Base-by-base conservation (phyloP, 768 basidiomycete species). In the Boletellus sp. region DNA sequence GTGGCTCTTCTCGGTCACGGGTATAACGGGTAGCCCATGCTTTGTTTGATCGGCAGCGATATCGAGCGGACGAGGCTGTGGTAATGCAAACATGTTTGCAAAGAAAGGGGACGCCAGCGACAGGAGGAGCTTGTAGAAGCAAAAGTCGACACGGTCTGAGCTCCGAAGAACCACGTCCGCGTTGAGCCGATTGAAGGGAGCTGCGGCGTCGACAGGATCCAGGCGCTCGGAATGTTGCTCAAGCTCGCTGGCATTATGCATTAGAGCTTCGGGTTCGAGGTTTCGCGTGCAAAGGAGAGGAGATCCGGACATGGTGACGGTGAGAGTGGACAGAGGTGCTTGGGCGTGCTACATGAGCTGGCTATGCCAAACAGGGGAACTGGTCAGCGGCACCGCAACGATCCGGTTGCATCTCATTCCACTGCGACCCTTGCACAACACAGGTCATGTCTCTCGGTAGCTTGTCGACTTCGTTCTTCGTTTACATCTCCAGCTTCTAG, bases 31-130 rank as follows among this genome's bases (percentile, higher is more conserved):
- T 3, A 73, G 59, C 1, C 64, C 71, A 37, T 69, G 61, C 46
- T 65, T 66, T 36, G 48, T 70, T 35, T 59, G 57, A 52, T 70
- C 62, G 12, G 60, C 64, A 16, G 58, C 45, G 13, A 54, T 55
- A 39, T 69, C 68, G 9, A 61, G 53, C 10, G 63, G 47, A 19
- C 45, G 40, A 1, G 80, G 73, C 35, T 71, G 70, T 22, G 81
- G 81, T 23, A 83, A 62, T 8, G 73, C 70, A 54, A 84, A 78
- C 70, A 81, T 77, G 53, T 73, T 71, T 42, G 70, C 69, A 54
- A 85, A 84, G 61, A 85, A 76, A 5, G 78, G 71, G 10, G 84
- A 85, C 1, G 80, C 76, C 15, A 81, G 58, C 16, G 78, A 72
- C 11, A 85, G 69, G 47, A 84, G 67, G 35, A 75, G 55, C 55